These are phyloP conservation scores for Komagataea norvegica DNA, from an alignment of 1,139 yeast species.

Conservation along the genomic window DNA sequence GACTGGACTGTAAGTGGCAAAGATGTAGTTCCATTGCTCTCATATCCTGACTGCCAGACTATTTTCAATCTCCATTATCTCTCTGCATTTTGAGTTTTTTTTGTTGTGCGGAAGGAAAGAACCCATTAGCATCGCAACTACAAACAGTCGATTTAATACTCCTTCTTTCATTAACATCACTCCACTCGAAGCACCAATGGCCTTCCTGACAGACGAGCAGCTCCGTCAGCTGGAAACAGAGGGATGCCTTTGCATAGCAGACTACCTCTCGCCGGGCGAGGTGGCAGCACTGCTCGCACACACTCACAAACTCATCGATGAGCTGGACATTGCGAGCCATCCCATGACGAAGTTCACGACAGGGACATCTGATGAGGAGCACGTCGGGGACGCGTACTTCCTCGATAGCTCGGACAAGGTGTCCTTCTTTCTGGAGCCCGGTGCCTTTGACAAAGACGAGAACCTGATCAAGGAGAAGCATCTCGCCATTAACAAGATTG, in stretches of 20 bases:
- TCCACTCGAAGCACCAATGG: not conserved
- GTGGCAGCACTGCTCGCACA: slow-evolving; percentile 38
- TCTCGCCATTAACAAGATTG: slow-evolving; percentile 67
- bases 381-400: slow-evolving; percentile 72
- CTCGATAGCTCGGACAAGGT: slow-evolving; percentile 66
- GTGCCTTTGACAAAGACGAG: slow-evolving; percentile 50
- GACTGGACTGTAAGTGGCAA: no score
- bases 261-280: slow-evolving; percentile 44
- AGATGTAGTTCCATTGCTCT: no score
- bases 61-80: no score
- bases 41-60: no score
- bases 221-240: slow-evolving; percentile 43
- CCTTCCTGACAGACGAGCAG: slow-evolving; percentile 33
- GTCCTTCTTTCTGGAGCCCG: slow-evolving; percentile 67
- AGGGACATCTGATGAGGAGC: slow-evolving; percentile 46
- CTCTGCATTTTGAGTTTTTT: no score
- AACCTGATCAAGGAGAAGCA: slow-evolving; percentile 46
- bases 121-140: no score
- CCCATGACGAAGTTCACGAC: slow-evolving; percentile 73
- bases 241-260: slow-evolving; percentile 60
- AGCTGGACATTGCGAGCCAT: slow-evolving; percentile 52
- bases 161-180: no score
- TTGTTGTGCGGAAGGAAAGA: no score
- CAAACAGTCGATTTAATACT: no score
- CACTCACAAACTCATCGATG: slow-evolving; percentile 42